phyloP scores from a whole-genome alignment of 1,139 yeast genomes.

The Sugiyamaella pinicola region DNA sequence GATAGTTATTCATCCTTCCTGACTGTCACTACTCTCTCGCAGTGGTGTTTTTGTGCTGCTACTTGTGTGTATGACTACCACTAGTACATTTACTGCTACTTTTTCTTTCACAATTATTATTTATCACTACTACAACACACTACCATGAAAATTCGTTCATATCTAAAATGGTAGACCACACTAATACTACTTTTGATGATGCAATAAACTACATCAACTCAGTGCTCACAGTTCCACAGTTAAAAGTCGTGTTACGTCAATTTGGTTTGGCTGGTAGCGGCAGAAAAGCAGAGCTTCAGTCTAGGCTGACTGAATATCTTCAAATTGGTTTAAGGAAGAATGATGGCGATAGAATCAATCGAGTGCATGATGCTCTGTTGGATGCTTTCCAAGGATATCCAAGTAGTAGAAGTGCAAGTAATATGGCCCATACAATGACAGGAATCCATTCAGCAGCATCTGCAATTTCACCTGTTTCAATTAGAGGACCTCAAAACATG shows the following conservation, averaged over 20 bases:
- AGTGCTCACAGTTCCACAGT: conserved; percentile 36
- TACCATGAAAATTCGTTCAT: neutral
- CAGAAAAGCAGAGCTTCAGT: conserved; percentile 38
- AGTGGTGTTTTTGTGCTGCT: no score
- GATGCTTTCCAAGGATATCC: conserved; percentile 5
- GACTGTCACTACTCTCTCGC: no score
- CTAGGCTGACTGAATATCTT: conserved; percentile 33
- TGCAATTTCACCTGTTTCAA: neutral
- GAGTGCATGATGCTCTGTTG: conserved; percentile 6
- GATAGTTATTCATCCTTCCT: no score
- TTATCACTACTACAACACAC: neutral
- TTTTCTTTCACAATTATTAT: no score
- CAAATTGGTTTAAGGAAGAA: conserved; percentile 10
- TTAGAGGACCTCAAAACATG: neutral
- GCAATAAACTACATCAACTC: conserved; percentile 8
- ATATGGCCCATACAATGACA: neutral
- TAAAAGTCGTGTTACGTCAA: conserved; percentile 36
- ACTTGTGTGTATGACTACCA: no score
- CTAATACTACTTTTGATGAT: conserved; percentile 8
- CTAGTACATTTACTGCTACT: no score
- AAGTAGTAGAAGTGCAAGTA: neutral
- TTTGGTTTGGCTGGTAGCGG: conserved; percentile 36
- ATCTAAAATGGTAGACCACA: conserved; percentile 11
- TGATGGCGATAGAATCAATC: conserved; percentile 9
- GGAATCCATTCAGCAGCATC: neutral